These are phyloP conservation scores for Umbelopsis isabellina DNA, from an alignment of 192 early-diverging fungal genomes.

Conservation along the genomic window DNA sequence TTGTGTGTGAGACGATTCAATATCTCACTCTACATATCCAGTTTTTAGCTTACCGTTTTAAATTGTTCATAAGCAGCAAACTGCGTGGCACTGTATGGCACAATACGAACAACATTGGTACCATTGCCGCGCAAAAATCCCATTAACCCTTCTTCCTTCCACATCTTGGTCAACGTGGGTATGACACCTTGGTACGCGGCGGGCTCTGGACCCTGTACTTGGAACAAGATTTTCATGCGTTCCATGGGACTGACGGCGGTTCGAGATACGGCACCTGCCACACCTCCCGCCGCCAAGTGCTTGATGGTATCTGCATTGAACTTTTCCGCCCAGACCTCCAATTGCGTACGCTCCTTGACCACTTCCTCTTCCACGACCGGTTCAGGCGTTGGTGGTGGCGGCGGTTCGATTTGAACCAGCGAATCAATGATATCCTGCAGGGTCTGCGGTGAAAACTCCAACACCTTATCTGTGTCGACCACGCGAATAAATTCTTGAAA, in stretches of 20 bases:
- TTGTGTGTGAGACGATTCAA: not conserved
- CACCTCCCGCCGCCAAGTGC: slow-evolving; percentile 76
- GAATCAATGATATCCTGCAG: slow-evolving; percentile 23
- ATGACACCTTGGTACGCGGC: slow-evolving; percentile 69
- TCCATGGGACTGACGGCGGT: slow-evolving; percentile 82
- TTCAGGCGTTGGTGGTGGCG: not conserved
- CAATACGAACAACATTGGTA: slow-evolving; percentile 82
- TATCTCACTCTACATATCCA: not conserved
- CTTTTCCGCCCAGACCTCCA: slow-evolving; percentile 26
- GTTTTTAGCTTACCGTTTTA: slow-evolving; percentile 46
- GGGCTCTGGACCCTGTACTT: slow-evolving; percentile 69
- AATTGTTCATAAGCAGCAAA: slow-evolving; percentile 84
- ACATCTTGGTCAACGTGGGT: slow-evolving; percentile 76
- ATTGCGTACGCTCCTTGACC: not conserved
- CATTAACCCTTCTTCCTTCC: slow-evolving; percentile 73
- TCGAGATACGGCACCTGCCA: slow-evolving; percentile 77
- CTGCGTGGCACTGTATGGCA: slow-evolving; percentile 82
- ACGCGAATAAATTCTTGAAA: slow-evolving; percentile 23
- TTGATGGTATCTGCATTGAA: slow-evolving; percentile 65
- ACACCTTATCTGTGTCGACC: slow-evolving; percentile 19
- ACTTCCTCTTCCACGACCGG: not conserved
- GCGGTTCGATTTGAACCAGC: slow-evolving; percentile 23
- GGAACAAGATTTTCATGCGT: slow-evolving; percentile 86
- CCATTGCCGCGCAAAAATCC: slow-evolving; percentile 83
- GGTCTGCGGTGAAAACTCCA: slow-evolving; percentile 27